Evolutionary conservation across 441 rosid species (phyloP).

Genomic region (Manihot esculenta): DNA sequence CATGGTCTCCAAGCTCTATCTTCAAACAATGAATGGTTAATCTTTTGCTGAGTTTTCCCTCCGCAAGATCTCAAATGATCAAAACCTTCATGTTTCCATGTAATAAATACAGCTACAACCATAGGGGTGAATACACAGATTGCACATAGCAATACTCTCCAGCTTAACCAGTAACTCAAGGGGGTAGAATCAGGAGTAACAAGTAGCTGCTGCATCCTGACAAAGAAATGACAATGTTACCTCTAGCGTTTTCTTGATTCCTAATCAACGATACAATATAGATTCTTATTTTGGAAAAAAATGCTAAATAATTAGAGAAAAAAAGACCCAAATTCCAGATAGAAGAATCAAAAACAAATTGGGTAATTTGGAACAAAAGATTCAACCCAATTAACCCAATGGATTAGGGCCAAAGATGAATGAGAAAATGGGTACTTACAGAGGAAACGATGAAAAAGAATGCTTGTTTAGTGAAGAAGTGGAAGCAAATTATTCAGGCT

Average conservation of each 20-base stretch:
- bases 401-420: background rate
- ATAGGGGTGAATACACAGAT: conserved; percentile 41
- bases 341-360: background rate
- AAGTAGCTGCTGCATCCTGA: conserved; percentile 41
- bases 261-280: background rate
- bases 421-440: conserved; percentile 4
- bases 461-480: conserved; percentile 3
- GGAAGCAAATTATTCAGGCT: background rate
- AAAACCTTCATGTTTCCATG: conserved; percentile 62
- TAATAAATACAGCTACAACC: conserved; percentile 34
- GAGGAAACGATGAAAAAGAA: background rate
- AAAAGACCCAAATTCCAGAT: background rate
- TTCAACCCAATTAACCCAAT: background rate
- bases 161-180: conserved; percentile 55
- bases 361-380: background rate
- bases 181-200: conserved; percentile 37
- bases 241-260: background rate
- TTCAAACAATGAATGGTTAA: conserved; percentile 26
- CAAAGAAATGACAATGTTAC: conserved; percentile 27
- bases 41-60: conserved; percentile 30
- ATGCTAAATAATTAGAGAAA: background rate
- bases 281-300: background rate
- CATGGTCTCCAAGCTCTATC: conserved; percentile 85
- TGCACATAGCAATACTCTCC: conserved; percentile 64
- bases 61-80: conserved; percentile 23